Base-by-base conservation (phyloP, 192 early-diverging fungal species). In the Cetraspora pellucida region DNA sequence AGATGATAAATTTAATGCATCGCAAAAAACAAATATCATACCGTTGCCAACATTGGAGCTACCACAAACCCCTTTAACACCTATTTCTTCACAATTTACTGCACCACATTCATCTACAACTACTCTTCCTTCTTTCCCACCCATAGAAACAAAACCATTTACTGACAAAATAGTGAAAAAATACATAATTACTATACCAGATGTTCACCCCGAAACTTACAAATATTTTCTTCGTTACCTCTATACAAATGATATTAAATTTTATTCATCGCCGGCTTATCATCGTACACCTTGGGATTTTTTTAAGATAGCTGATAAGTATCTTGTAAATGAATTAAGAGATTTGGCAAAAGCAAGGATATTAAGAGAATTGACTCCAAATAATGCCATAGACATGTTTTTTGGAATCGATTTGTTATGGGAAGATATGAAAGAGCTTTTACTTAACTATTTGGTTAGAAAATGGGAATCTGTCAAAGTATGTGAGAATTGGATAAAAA, bases 201-300 rank as follows among this genome's bases (percentile, higher is more conserved):
- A 74, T 47, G 59, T 59, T 60, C 72, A 74, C 61, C 72, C n/a
- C 3, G 72, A 58, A 10, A 74, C 72, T 27, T 74, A 60, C 30
- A 58, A 52, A 44, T 2, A 21, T 23, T 60, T 74, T 55, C 47
- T 74, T 45, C 28, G 57, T 13, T 74, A 31, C 21, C 45, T 74
- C 3, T 74, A 74, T 25, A 74, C 72, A n/a, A 61, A 74, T 60
- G 17, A 74, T 45, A 28, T 74, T 10, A 44, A 46, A 21, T 74
- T 74, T 60, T 31, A 55, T 19, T 23, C 31, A 46, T n/a, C 14
- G 14, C 23, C 49, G 6, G 44, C 58, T 46, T n/a, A n/a, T n/a
- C 44, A 63, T 11, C 30, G 30, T 23, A n/a, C 43, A 28, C 31
- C 59, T 3, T 27, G 60, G 17, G 72, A 74, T 21, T 0, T 74